Evolutionary conservation across 495 filamentous ascomycete genomes (phyloP), one percentile per base, ranked within the genome.

Genomic region (Astrothelium macrocarpum): DNA sequence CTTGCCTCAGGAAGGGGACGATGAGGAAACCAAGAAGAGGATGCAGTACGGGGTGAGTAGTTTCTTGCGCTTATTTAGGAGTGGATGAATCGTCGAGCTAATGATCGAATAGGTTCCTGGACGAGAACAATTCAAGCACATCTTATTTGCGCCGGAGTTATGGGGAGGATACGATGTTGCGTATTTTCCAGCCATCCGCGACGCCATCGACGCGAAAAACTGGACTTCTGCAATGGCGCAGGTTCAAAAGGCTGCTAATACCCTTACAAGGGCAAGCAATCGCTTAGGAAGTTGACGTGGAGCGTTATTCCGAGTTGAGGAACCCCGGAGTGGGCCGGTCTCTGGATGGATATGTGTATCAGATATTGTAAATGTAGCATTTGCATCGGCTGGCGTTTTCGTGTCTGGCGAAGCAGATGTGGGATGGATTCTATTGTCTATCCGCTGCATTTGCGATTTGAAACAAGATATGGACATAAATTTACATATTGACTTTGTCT

Each of bases 41-140:
- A 62, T 49, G 34, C 61, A 60, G 18, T 66, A 70, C 63, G 91
- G 93, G 56, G 85, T 95, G 82, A 77, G 85, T 81, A 25, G 34
- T 69, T 36, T 59, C 53, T 56, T 31, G 11, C 64, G 1, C 10
- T 23, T 32, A 16, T 36, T 18, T 18, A 65, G 11, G 36, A 25
- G 4, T 23, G 59, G 16, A 56, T 31, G 63, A 64, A 10, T 56
- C 11, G 9, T 9, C 9, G 10, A 56, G 16, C 49, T 56, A 56
- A 56, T 9, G 2, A 56, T 29, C n/a, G 1, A 29, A 32, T 65
- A 94, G 88, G 79, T 96, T 31, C 91, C 90, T 32, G 89, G 90
- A 70, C 85, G 94, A 65, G 89, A 89, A 28, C 95, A 97, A 77
- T 98, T 90, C 80, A 96, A 94, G 72, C 95, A 98, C 76, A 83